Percentiles rank a stretch among this genome's conserved stretches.
These are phyloP conservation scores for Populus hybrid DNA, from an alignment of 441 rosid species.

Conservation along the genomic window DNA sequence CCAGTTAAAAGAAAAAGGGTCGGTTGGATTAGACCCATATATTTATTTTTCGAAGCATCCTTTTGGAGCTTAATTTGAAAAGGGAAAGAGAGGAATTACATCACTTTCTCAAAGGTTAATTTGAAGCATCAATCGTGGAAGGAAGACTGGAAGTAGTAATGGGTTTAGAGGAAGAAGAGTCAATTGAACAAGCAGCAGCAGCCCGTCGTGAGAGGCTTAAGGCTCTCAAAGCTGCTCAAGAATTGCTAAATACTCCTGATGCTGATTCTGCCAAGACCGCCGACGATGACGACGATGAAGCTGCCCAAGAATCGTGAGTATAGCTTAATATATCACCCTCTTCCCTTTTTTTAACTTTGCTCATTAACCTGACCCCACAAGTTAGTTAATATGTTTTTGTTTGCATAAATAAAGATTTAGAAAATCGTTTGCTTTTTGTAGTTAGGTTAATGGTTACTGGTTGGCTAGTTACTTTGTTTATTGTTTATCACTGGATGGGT, in stretches of 20 bases:
- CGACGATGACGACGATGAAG: background rate
- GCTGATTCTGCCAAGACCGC: slow-evolving; percentile 28
- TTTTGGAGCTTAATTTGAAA: background rate
- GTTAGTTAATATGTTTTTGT: background rate
- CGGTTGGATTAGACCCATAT: background rate
- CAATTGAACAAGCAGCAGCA: slow-evolving; percentile 67
- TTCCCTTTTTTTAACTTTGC: background rate
- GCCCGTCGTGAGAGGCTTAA: slow-evolving; percentile 74
- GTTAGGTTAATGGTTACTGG: background rate
- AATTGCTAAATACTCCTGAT: slow-evolving; percentile 46
- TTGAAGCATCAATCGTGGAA: background rate
- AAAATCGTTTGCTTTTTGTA: background rate
- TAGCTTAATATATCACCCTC: background rate
- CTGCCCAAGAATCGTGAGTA: slow-evolving; percentile 45
- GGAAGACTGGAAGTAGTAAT: slow-evolving; percentile 21
- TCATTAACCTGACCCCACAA: background rate
- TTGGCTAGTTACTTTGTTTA: background rate
- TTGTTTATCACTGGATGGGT: background rate
- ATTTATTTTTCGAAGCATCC: background rate
- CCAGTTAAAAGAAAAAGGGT: background rate
- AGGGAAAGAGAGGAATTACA: background rate
- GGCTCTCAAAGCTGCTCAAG: slow-evolving; percentile 78
- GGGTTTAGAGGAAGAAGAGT: slow-evolving; percentile 55
- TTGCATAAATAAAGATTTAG: background rate
- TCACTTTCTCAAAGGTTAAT: background rate